These are phyloP conservation scores for Avicennia marina DNA, from an alignment of 257 asterid genomes.

Conservation along the genomic window DNA sequence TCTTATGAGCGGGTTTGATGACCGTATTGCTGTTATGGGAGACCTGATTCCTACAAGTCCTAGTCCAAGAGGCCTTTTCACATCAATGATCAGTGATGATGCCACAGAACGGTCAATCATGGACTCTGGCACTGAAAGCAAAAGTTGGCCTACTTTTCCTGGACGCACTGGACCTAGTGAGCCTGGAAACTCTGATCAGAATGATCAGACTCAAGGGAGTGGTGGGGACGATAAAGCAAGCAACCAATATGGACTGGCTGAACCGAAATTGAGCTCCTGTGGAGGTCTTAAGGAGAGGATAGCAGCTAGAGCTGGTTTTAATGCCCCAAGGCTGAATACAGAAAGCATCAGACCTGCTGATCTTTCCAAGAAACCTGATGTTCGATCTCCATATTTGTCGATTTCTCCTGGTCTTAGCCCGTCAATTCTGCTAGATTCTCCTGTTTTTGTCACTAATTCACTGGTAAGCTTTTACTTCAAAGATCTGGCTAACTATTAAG, in stretches of 20 bases:
- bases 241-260: slow-evolving; percentile 21
- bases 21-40: slow-evolving; percentile 55
- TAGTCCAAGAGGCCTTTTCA: slow-evolving; percentile 46
- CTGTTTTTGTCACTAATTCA: slow-evolving; percentile 57
- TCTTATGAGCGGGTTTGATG: slow-evolving; percentile 62
- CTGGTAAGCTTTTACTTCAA: slow-evolving; percentile 41
- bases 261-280: slow-evolving; percentile 29
- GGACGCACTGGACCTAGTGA: slow-evolving; percentile 19
- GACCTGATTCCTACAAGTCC: slow-evolving; percentile 74
- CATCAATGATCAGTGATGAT: slow-evolving; percentile 39
- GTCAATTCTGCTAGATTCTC: slow-evolving; percentile 64
- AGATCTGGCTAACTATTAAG: slow-evolving; percentile 8
- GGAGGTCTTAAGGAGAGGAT: slow-evolving; percentile 76
- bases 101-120: slow-evolving; percentile 16
- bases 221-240: slow-evolving; percentile 21
- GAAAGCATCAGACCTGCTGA: slow-evolving; percentile 46
- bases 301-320: slow-evolving; percentile 76
- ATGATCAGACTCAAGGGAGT: slow-evolving; percentile 19
- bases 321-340: slow-evolving; percentile 69
- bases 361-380: slow-evolving; percentile 34
- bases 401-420: slow-evolving; percentile 86
- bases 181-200: slow-evolving; percentile 19
- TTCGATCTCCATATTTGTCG: slow-evolving; percentile 51
- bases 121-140: slow-evolving; percentile 18
- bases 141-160: slow-evolving; percentile 19